Evolutionary conservation across 495 filamentous ascomycete genomes (phyloP), one percentile per base, ranked within the genome.

Genomic region (Penicillium herquei): DNA sequence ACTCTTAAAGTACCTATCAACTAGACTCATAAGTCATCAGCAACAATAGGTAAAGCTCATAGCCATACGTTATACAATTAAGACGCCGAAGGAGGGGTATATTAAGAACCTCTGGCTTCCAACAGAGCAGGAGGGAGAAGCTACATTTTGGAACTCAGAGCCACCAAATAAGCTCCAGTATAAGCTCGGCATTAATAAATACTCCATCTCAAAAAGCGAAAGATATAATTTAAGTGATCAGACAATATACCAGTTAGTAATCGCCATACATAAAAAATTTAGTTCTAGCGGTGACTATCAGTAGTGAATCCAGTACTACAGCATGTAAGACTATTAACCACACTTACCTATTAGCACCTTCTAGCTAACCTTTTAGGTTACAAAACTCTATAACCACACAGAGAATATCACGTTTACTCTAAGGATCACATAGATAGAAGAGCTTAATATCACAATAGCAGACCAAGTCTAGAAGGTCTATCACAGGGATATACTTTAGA

Each of bases 201-300:
- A 53, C 58, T 5, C 52, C 45, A 59, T 71, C 64, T 2, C 62
- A 55, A 44, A 69, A 71, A 39, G 66, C 62, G 30, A 61, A 61
- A 7, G 61, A 64, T 37, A 71, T 55, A 12, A 71, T 71, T 43
- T 71, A 51, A 51, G 55, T 37, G 39, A 68, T 71, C 39, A 55
- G 62, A 42, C 53, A 71, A 59, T 69, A 69, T 58, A 40, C 64
- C 34, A 71, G 46, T 63, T 69, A 45, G 30, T 72, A 70, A 47
- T 68, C 54, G 34, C 67, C 50, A 14, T 72, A 50, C 54, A 72
- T 68, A 49, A 70, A 69, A 39, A 71, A 71, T 51, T 69, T 71
- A 9, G 60, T 71, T 56, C 62, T 70, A 40, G 16, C n/a, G n/a
- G n/a, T n/a, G n/a, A n/a, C n/a, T n/a, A n/a, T n/a, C n/a, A n/a